A percentile compares a stretch with the other conserved stretches of the same genome.
Conservation (phyloP, 2,329 filamentous ascomycete genomes). For the Xenoacremonium recifei region DNA sequence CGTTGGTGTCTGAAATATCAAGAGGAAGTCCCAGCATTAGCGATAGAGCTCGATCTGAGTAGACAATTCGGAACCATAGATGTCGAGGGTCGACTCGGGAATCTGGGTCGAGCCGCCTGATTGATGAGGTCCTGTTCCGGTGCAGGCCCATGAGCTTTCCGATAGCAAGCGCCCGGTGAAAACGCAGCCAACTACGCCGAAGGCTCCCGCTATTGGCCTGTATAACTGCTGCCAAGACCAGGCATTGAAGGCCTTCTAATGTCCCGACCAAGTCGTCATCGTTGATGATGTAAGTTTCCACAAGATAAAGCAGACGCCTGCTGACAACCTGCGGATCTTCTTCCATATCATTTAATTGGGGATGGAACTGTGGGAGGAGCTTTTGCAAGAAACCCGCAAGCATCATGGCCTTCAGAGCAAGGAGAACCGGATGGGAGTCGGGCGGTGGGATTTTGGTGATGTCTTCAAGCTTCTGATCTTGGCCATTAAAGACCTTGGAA, state of each 20-base stretch:
- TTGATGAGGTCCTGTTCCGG: background rate
- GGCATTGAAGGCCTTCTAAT: conserved; percentile 44
- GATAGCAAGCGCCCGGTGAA: conserved; percentile 40
- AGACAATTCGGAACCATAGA: conserved; percentile 46
- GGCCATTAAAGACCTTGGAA: background rate
- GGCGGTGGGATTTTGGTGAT: conserved; percentile 26
- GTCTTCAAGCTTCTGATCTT: conserved; percentile 18
- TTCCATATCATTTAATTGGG: no score
- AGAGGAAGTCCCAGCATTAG: conserved; percentile 47
- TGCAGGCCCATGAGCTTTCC: conserved; percentile 38
- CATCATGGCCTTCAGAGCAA: conserved; percentile 40
- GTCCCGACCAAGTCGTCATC: conserved; percentile 43
- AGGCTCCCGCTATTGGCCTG: conserved; percentile 44
- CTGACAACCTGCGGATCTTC: conserved; percentile 13
- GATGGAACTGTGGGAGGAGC: no score
- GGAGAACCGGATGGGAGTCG: conserved; percentile 36
- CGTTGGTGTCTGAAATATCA: conserved; percentile 36
- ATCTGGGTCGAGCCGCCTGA: background rate
- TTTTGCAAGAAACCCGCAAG: conserved; percentile 37
- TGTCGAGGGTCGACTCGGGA: conserved; percentile 32
- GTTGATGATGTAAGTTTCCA: conserved; percentile 32
- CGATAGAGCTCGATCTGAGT: conserved; percentile 45
- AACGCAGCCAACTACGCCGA: conserved; percentile 40
- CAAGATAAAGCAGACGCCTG: conserved; percentile 15
- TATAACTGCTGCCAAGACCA: conserved; percentile 44